Evolutionary conservation across 768 basidiomycete species (phyloP).

Genomic region (Tephrocybe rancida): DNA sequence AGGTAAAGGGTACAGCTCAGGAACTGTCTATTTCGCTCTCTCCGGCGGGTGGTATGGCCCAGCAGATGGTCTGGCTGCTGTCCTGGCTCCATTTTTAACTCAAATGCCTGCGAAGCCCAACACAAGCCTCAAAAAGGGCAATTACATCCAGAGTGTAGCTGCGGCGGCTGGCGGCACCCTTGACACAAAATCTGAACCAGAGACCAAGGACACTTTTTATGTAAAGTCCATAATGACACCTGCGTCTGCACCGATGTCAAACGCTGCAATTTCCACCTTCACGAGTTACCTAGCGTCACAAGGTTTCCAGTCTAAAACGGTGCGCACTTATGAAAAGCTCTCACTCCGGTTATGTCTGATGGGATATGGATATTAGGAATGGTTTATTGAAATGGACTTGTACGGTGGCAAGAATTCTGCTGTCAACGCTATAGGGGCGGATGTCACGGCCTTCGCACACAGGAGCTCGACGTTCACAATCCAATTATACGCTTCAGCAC

Average conservation of each 20-base stretch:
- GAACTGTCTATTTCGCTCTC: conserved; percentile 30
- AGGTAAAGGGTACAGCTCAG: conserved; percentile 25
- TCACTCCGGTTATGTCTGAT: too few relatives aligned
- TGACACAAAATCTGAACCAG: conserved; percentile 23
- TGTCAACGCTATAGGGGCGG: conserved; percentile 39
- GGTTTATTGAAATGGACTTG: conserved; percentile 42
- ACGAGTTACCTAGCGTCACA: conserved; percentile 35
- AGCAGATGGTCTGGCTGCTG: conserved; percentile 5
- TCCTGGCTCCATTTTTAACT: conserved; percentile 17
- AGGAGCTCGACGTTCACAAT: conserved; percentile 46
- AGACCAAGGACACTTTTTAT: conserved; percentile 35
- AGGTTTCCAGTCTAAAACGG: conserved; percentile 32
- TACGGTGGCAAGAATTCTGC: conserved; percentile 49
- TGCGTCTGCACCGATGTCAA: conserved; percentile 28
- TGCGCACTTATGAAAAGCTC: too few relatives aligned
- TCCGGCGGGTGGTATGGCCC: conserved; percentile 29
- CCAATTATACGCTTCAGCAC: conserved; percentile 51
- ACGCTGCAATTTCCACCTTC: conserved; percentile 31
- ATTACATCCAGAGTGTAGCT: conserved; percentile 18
- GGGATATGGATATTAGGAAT: conserved; percentile 21
- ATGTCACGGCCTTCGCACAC: conserved; percentile 48
- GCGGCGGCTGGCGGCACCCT: conserved; percentile 18
- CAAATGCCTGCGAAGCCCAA: conserved; percentile 14
- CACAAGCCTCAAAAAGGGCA: conserved; percentile 15
- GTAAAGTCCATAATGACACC: conserved; percentile 37